phyloP scores from a whole-genome alignment of 257 asterid genomes.

The Capsicum baccatum region DNA sequence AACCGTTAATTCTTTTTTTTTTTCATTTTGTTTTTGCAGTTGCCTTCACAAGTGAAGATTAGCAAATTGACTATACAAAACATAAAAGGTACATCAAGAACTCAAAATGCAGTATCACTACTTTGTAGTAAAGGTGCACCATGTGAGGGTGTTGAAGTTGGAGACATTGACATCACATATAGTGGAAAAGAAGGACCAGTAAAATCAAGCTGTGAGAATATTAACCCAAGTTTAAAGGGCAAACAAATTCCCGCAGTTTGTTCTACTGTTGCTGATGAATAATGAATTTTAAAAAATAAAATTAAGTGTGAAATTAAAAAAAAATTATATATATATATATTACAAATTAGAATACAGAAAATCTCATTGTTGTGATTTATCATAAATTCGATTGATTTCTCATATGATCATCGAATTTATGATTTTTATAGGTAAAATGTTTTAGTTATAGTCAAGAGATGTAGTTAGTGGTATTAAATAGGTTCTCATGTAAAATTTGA shows the following conservation, averaged over 20 bases:
- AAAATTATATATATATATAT: no score
- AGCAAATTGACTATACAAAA: no score
- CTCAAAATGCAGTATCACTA: no score
- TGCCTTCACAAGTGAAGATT: no score
- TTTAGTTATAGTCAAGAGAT: neutral
- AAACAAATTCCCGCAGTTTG: conserved; percentile 36
- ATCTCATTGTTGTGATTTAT: no score
- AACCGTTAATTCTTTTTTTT: neutral
- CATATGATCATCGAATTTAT: neutral
- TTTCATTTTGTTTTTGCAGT: neutral
- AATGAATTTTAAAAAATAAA: no score
- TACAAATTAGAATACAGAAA: no score
- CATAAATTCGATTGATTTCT: neutral
- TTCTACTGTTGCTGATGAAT: no score
- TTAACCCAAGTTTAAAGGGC: conserved; percentile 40
- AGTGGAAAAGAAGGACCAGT: conserved; percentile 42
- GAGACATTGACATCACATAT: conserved; percentile 39
- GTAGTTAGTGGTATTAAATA: neutral
- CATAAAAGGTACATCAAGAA: no score
- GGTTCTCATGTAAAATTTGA: no score
- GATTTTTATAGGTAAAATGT: neutral
- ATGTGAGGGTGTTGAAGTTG: conserved; percentile 39
- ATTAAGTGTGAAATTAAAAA: neutral
- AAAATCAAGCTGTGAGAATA: conserved; percentile 42
- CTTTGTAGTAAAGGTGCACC: no score